Base-by-base conservation (phyloP, 2,329 filamentous ascomycete genomes). In the Pezicula carpinea region DNA sequence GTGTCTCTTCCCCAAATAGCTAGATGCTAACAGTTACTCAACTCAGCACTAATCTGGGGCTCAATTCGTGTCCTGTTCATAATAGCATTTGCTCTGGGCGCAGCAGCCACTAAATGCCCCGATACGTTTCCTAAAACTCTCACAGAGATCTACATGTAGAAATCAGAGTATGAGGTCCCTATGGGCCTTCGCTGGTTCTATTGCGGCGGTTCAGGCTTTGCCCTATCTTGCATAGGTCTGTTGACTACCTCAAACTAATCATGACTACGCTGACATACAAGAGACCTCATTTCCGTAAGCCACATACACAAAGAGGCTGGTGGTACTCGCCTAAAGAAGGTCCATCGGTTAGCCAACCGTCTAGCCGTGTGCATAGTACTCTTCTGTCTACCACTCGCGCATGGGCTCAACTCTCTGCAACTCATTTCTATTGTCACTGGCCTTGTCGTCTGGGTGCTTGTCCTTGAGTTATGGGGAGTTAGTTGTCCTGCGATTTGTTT, bases 121-220 rank as follows among this genome's bases (percentile, higher is more conserved):
- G 64, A 75, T 48, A 64, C 77, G 1, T 66, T 77, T 31, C 50
- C 69, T 1, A 66, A 77, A 7, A 65, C 69, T 26, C 65, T 85
- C 0, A 75, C 73, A 6, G 71, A 75, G 22, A 60, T 66, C 13
- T 83, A 81, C 57, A 63, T 68, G 17, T 63, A 64, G 1, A 69
- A 71, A 39, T 75, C 76, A 1, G 73, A 76, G 46, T 62, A 64
- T 0, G 66, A 77, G n/a, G 65, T 84, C n/a, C 59, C 67, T 5
- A 50, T 63, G 6, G 79, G 77, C 2, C 68, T 83, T 15, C 71
- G 79, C 13, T 82, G 79, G 70, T 84, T 80, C 62, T 85, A 84
- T 62, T 84, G 80, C 60, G 72, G 69, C n/a, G 81, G 82, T 1
- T 68, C 83, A 2, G 78, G 75, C 19, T 64, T 80, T 13, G 71